Evolutionary conservation across 2,329 filamentous ascomycete species (phyloP), one percentile per base, ranked within the genome.

Genomic region (Juglanconis oblonga): DNA sequence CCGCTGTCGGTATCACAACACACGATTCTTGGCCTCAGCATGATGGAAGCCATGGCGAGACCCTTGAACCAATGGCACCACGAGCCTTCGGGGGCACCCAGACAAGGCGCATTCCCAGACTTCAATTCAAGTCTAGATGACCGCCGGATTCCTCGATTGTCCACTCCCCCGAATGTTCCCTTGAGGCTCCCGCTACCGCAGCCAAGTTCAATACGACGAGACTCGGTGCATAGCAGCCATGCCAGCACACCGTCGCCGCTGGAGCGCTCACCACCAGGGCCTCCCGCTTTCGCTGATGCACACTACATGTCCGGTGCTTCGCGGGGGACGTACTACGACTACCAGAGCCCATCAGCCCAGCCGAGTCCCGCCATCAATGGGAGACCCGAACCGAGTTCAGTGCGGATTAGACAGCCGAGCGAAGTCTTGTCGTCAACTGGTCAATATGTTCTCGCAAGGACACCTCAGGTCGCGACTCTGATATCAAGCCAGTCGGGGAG

Each of bases 21-120:
- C 69, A 70, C 62, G 64, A 64, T 6, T 62, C 66, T 72, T 64
- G 67, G 70, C 59, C 68, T 67, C 67, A 66, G 65, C 62, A 68
- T 71, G 65, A 63, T 71, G 60, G 72, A 72, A 67, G 67, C 66
- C 56, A 76, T 76, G 74, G 69, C 73, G 62, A 70, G 71, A 66
- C 67, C 71, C 55, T 68, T 68, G 51, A 68, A 69, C 63, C 64
- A 63, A 63, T 74, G 69, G 71, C 47, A 58, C 53, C 57, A 61
- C 33, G 67, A 62, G 44, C 64, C 67, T 52, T 71, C 71, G 38
- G 65, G 65, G 58, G 69, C 70, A 60, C 58, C 67, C 31, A 60
- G 62, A 55, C 55, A 58, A 58, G 64, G 66, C 52, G 31, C 58
- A n/a, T 51, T 55, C 55, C 24, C 57, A 56, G 38, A 55, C 35